These are phyloP conservation scores for Irpex lacteus DNA, from an alignment of 1,284 basidiomycete genomes.

Conservation along the genomic window DNA sequence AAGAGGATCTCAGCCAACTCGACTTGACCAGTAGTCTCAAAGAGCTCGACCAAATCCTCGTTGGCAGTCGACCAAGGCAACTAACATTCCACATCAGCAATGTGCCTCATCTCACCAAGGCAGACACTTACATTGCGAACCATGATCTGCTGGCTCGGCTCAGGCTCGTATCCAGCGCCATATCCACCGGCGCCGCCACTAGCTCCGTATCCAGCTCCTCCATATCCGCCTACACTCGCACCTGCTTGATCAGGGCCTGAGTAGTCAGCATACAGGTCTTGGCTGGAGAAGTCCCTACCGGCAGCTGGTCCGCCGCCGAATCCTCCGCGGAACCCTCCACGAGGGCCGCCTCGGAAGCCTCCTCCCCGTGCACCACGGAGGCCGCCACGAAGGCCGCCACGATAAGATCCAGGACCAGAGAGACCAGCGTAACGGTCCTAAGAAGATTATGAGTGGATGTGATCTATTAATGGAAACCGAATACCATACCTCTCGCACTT, in stretches of 20 bases:
- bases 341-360: slow-evolving; percentile 46
- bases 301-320: slow-evolving; percentile 41
- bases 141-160: slow-evolving; percentile 95
- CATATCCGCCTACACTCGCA: slow-evolving; percentile 42
- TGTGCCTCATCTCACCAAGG: background rate
- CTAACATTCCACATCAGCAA: slow-evolving; percentile 37
- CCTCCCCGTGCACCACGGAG: slow-evolving; percentile 43
- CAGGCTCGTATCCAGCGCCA: slow-evolving; percentile 43
- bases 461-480: background rate
- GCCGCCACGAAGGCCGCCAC: slow-evolving; percentile 59
- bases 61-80: slow-evolving; percentile 99
- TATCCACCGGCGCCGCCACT: slow-evolving; percentile 26
- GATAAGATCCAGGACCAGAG: slow-evolving; percentile 62
- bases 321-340: slow-evolving; percentile 46
- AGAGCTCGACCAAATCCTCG: slow-evolving; percentile 96
- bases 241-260: slow-evolving; percentile 71
- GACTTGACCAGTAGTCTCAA: slow-evolving; percentile 96
- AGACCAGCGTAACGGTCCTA: slow-evolving; percentile 89
- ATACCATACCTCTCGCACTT: slow-evolving; percentile 81
- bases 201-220: slow-evolving; percentile 34
- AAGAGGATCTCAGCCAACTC: slow-evolving; percentile 92
- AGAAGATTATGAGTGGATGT: background rate
- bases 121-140: slow-evolving; percentile 84
- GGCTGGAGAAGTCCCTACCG: slow-evolving; percentile 73
- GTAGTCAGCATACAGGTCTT: slow-evolving; percentile 81